Percentiles rank a stretch among this genome's conserved stretches.
phyloP scores from a whole-genome alignment of 2,329 filamentous ascomycete species.

The Epichloe festucae region DNA sequence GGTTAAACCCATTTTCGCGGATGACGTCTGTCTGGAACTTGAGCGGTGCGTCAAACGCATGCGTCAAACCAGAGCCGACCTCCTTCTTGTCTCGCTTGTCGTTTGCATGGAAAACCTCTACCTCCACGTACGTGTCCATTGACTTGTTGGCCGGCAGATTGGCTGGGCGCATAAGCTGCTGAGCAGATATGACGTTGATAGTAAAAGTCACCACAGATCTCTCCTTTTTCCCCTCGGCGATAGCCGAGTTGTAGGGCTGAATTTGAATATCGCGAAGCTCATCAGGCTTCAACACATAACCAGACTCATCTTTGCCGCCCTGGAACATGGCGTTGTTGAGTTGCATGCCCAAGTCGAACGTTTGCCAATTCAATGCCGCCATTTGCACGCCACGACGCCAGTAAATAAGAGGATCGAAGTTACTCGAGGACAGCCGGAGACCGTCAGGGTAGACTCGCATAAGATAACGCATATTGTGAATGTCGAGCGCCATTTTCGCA shows the following conservation, averaged over 20 bases:
- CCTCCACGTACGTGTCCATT: constrained; percentile 87
- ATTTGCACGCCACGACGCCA: constrained; percentile 97
- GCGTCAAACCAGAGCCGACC: constrained; percentile 42
- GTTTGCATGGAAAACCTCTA: constrained; percentile 88
- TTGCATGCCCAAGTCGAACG: constrained; percentile 89
- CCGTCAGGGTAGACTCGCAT: constrained; percentile 90
- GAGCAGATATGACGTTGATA: constrained; percentile 83
- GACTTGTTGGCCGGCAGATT: constrained; percentile 57
- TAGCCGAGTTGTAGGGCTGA: constrained; percentile 33
- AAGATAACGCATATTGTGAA: constrained; percentile 81
- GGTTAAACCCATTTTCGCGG: constrained; percentile 85
- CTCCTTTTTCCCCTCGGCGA: constrained; percentile 54
- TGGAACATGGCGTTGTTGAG: constrained; percentile 97
- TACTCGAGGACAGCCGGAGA: constrained; percentile 71
- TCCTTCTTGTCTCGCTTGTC: constrained; percentile 84
- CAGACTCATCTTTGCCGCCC: constrained; percentile 70
- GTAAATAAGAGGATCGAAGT: constrained; percentile 86
- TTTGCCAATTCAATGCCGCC: constrained; percentile 97
- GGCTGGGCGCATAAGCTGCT: constrained; percentile 78
- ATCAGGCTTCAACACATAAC: constrained; percentile 86
- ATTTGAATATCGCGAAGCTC: constrained; percentile 64
- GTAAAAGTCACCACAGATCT: constrained; percentile 74
- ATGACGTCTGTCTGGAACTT: constrained; percentile 70
- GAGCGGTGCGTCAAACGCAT: constrained; percentile 45
- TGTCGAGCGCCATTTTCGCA: constrained; percentile 64